A percentile compares a stretch with the other conserved stretches of the same genome.
Evolutionary conservation across 345 rosid species (phyloP).

Genomic region (Clausena lansium): DNA sequence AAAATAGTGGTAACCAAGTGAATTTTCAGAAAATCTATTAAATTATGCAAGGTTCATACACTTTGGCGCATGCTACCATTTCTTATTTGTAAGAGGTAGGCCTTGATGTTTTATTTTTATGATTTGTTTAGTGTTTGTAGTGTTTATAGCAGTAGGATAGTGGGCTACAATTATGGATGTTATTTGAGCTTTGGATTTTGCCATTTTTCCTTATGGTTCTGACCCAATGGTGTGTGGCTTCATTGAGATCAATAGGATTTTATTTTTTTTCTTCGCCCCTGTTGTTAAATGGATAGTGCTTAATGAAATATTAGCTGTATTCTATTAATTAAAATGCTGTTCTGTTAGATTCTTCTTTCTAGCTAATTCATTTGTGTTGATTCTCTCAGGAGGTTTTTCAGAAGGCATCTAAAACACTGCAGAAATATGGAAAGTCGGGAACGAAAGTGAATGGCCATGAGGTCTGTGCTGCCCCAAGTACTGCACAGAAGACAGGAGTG

Average conservation of each 20-base stretch:
- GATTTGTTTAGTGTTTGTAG: background rate
- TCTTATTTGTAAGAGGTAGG: background rate
- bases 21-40: background rate
- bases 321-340: background rate
- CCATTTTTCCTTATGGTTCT: background rate
- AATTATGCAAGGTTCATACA: background rate
- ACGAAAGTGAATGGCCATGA: slow-evolving; percentile 34
- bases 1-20: background rate
- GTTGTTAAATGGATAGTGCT: background rate
- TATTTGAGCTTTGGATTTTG: background rate
- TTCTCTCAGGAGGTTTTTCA: slow-evolving; percentile 53
- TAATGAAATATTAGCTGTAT: background rate
- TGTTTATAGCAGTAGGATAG: background rate
- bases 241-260: background rate
- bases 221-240: background rate
- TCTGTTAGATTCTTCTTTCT: background rate
- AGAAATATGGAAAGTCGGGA: slow-evolving; percentile 39
- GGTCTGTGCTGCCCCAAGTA: slow-evolving; percentile 30
- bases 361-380: slow-evolving; percentile 1
- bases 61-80: background rate
- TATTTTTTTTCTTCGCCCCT: background rate
- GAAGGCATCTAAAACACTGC: slow-evolving; percentile 54
- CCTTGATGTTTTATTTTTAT: background rate
- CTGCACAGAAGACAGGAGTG: slow-evolving; percentile 28
- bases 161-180: slow-evolving; percentile 5